phyloP scores from a whole-genome alignment of 2,329 filamentous ascomycete genomes.

The Trichoderma sp. region DNA sequence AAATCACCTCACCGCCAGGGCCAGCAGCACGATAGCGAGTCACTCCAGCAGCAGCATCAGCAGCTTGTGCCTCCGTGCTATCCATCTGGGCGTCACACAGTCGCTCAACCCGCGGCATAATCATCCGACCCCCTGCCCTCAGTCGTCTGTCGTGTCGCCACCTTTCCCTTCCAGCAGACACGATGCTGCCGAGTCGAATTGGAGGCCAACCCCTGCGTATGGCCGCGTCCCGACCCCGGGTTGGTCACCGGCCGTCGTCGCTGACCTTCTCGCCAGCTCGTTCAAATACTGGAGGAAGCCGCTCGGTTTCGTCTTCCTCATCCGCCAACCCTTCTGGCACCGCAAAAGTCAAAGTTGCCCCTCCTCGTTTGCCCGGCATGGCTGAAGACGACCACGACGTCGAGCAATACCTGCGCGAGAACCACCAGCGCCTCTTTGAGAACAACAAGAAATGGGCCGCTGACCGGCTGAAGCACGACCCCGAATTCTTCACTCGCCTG shows the following conservation, averaged over 20 bases:
- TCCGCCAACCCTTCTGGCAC: constrained; percentile 14
- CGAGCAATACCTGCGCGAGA: constrained; percentile 61
- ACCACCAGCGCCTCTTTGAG: constrained; percentile 69
- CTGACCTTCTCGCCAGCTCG: constrained; percentile 1
- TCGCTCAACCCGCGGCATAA: constrained; percentile 2
- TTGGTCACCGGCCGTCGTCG: constrained; percentile 1
- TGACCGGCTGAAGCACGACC: constrained; percentile 60
- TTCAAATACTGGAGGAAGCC: constrained; percentile 1
- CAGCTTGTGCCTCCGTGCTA: neutral
- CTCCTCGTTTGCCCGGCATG: constrained; percentile 25
- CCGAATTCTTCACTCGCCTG: constrained; percentile 67
- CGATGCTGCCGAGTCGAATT: constrained; percentile 24
- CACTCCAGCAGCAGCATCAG: neutral
- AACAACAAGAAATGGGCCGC: constrained; percentile 70
- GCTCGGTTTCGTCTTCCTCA: neutral
- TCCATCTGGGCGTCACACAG: neutral
- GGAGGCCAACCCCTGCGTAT: constrained; percentile 25
- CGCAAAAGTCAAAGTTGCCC: constrained; percentile 8
- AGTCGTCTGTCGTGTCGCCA: neutral
- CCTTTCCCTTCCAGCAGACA: neutral
- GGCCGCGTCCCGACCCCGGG: constrained; percentile 3
- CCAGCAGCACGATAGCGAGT: too few species aligned
- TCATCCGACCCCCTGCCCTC: constrained; percentile 16
- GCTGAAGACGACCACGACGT: constrained; percentile 43
- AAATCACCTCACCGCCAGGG: neutral